Percentiles rank a stretch among this genome's conserved stretches.
These are phyloP conservation scores for Auricularia auricula-judae DNA, from an alignment of 768 basidiomycete genomes.

Conservation along the genomic window DNA sequence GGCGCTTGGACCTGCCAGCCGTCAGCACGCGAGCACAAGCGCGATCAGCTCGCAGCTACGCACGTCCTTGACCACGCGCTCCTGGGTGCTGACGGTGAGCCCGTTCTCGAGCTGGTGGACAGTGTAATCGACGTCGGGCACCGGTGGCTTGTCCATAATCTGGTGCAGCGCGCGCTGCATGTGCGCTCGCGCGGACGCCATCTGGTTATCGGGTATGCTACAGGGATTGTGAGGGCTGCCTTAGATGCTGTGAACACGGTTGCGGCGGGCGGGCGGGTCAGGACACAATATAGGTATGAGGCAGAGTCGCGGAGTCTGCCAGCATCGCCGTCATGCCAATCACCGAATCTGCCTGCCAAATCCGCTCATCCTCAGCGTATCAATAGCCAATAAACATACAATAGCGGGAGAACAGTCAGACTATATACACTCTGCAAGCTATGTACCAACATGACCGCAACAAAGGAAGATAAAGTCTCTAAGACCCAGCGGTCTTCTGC, in stretches of 20 bases:
- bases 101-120: slow-evolving; percentile 23
- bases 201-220: neutral
- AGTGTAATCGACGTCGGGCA: neutral
- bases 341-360: too few species aligned
- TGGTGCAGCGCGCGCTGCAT: slow-evolving; percentile 15
- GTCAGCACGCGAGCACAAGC: neutral
- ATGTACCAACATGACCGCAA: too few species aligned
- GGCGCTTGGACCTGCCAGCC: slow-evolving; percentile 30
- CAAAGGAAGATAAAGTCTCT: too few species aligned
- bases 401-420: too few species aligned
- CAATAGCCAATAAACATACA: too few species aligned
- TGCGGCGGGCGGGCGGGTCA: too few species aligned
- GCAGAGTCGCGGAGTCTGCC: too few species aligned
- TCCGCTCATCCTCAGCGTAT: too few species aligned
- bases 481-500: neutral
- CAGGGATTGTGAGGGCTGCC: neutral
- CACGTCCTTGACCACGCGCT: slow-evolving; percentile 30
- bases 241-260: neutral
- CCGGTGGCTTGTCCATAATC: slow-evolving; percentile 17
- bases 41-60: slow-evolving; percentile 3
- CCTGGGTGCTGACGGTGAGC: slow-evolving; percentile 25
- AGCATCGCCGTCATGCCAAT: too few species aligned
- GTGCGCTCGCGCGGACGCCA: slow-evolving; percentile 7
- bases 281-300: too few species aligned
- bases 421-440: too few species aligned